Evolutionary conservation across 495 filamentous ascomycete species (phyloP), one percentile per base, ranked within the genome.

Genomic region (Lentithecium fluviatile): DNA sequence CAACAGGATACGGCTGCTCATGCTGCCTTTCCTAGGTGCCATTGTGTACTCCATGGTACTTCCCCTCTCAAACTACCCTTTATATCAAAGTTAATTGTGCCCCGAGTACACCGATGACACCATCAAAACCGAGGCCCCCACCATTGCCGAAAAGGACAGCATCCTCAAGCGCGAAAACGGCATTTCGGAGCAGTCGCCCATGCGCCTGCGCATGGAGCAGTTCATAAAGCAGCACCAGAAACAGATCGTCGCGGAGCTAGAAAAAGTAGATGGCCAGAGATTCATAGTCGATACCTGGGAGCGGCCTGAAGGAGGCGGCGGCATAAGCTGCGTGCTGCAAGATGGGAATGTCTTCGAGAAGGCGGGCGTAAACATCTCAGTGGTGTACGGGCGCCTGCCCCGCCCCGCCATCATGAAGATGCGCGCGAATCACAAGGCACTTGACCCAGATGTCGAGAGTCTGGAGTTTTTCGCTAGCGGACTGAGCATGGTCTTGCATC

Each of bases 341-440:
- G 89, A 95, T 56, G 93, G 95, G 36, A 89, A 94, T 51, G 90
- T 97, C 29, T 99, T 97, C 71, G 94, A 99, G 75, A 99, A 99
- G 75, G 94, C 92, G 36, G 94, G 94, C 13, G 95, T 97, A 43
- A 96, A 95, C 67, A 92, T 91, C 62, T 93, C 88, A 45, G 83
- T 96, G 45, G 94, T 99, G 19, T 97, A 99, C 68, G 95, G 94
- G 58, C 89, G 88, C 36, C 80, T 99, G 13, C 92, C 94, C 11
- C 85, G 88, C 51, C 80, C 90, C 0, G 95, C 91, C 15, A 92
- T 99, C 52, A 77, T 85, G 56, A 91, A 94, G 74, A 97, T 99
- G 95, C 83, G 91, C 15, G 91, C 85, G 23, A 88, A 97, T 72
- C 94, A 97, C 79, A 96, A 96, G 78, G 91, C 87, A 38, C 81